Conservation (phyloP, 2,329 filamentous ascomycete species). For the Tolypocladium cylindrosporum region DNA sequence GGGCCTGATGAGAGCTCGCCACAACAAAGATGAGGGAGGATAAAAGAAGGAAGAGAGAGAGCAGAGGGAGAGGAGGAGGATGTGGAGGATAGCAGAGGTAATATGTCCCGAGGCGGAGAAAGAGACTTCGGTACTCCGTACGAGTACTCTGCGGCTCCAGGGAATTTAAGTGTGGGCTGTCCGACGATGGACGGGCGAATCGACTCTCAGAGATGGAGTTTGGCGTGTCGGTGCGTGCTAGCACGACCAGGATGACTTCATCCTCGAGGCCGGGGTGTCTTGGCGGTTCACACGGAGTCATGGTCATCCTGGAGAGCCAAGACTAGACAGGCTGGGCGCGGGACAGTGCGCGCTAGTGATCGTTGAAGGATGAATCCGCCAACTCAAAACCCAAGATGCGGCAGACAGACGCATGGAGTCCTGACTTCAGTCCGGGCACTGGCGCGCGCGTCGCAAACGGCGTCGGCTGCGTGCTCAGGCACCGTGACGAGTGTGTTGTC, state of each 20-base stretch:
- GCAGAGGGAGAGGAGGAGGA: too few relatives aligned
- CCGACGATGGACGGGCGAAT: background rate
- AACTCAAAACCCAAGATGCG: background rate
- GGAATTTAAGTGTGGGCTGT: background rate
- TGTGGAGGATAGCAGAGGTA: background rate
- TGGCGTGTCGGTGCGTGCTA: background rate
- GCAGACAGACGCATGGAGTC: background rate
- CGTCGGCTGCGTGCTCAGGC: too few relatives aligned
- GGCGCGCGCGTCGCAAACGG: background rate
- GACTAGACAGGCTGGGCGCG: background rate
- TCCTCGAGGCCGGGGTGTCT: background rate
- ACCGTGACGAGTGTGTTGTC: background rate
- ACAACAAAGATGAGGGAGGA: background rate
- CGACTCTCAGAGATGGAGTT: background rate
- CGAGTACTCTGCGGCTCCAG: background rate
- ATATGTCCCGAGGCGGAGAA: background rate
- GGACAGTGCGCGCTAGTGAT: background rate
- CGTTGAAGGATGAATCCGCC: background rate
- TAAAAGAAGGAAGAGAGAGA: background rate
- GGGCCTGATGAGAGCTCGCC: background rate
- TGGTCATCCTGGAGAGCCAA: background rate
- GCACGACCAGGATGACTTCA: background rate
- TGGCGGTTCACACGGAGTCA: background rate
- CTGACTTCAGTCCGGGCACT: background rate
- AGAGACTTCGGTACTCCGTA: background rate